phyloP scores from a whole-genome alignment of 345 rosid species.

The Citropsis articulata region DNA sequence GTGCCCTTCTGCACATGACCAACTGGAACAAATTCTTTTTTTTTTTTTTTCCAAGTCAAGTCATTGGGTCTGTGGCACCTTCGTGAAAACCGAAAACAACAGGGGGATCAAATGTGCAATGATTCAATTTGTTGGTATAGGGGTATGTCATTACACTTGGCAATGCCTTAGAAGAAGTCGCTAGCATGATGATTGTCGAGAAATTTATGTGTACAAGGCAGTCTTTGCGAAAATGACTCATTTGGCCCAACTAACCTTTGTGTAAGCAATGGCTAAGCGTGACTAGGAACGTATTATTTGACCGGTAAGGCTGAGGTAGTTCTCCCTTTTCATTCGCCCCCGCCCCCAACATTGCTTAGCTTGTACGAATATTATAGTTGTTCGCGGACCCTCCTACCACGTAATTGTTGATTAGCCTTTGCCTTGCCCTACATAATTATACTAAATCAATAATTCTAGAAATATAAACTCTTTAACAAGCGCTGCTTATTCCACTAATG shows the following conservation, averaged over 20 bases:
- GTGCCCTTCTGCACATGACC: neutral
- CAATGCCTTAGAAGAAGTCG: neutral
- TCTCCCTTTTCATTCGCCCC: neutral
- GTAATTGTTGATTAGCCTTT: too few species aligned
- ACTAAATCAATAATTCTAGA: too few species aligned
- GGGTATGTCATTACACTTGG: neutral
- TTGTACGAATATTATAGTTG: neutral
- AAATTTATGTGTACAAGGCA: neutral
- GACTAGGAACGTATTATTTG: neutral
- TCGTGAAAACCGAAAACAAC: neutral
- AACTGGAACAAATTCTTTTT: too few species aligned
- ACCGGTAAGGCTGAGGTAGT: too few species aligned
- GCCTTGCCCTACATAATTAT: neutral
- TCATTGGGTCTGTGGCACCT: too few species aligned
- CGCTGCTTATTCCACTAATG: too few species aligned
- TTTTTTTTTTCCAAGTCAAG: too few species aligned
- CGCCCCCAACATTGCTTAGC: neutral
- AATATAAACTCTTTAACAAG: too few species aligned
- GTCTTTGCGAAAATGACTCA: neutral
- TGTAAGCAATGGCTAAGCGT: neutral
- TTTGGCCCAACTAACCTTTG: neutral
- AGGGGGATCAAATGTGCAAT: neutral
- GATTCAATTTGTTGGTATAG: neutral
- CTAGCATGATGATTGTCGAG: too few species aligned
- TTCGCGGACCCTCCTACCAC: neutral